These are phyloP conservation scores for Cystobasidium onofrii DNA, from an alignment of 768 basidiomycete species.

Conservation along the genomic window DNA sequence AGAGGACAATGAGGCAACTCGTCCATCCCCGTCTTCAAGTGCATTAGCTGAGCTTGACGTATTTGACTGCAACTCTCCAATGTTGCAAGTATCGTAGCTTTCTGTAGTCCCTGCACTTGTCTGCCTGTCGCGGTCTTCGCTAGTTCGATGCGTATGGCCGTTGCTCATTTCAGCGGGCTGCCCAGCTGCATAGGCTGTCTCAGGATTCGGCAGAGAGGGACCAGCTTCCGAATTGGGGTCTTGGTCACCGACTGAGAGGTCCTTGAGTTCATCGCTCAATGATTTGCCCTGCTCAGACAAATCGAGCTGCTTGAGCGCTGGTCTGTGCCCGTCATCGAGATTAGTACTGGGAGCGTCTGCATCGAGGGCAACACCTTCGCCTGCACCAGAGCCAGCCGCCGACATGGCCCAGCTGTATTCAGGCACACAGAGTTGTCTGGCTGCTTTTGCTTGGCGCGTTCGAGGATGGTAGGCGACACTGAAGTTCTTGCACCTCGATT, in stretches of 20 bases:
- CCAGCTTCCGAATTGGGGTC: background rate
- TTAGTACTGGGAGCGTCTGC: background rate
- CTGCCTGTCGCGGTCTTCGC: background rate
- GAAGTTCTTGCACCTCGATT: background rate
- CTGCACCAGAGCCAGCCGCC: conserved; percentile 6
- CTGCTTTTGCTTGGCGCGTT: background rate
- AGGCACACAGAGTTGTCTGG: background rate
- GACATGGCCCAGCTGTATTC: background rate
- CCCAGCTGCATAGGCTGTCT: background rate
- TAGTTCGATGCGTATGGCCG: background rate
- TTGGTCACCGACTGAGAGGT: background rate
- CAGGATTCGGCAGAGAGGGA: background rate
- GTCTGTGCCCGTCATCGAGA: conserved; percentile 12
- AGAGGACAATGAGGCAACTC: background rate
- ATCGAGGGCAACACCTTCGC: conserved; percentile 24
- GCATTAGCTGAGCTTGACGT: conserved; percentile 12
- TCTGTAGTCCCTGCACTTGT: background rate
- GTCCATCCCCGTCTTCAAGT: conserved; percentile 11
- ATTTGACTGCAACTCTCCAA: background rate
- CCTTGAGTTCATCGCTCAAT: background rate
- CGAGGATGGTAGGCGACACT: background rate
- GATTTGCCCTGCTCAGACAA: background rate
- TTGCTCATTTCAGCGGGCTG: background rate
- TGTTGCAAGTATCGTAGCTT: background rate
- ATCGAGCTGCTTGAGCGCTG: background rate